Base-by-base conservation (phyloP, 2,329 filamentous ascomycete species). In the Elsinoe australis region DNA sequence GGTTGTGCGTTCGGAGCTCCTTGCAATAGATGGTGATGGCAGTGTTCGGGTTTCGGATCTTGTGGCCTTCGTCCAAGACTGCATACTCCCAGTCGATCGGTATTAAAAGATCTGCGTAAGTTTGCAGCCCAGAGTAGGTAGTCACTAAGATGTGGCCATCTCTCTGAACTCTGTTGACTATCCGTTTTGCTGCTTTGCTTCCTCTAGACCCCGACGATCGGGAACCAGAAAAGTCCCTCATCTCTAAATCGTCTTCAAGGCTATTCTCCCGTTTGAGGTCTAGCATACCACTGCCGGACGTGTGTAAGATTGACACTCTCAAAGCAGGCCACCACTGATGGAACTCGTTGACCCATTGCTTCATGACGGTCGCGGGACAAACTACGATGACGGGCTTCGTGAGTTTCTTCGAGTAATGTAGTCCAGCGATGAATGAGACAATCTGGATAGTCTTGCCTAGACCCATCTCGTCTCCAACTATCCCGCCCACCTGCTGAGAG, bases 281-380 rank as follows among this genome's bases (percentile, higher is more conserved):
- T 47, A 95, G 71, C 90, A 98, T 96, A 14, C 92, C 94, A 63
- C 88, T 96, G 2, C 92, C 92, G 3, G 92, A 95, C 1, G 87
- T 87, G 62, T 98, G 92, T 41, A 98, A 65, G 53, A 98, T 96
- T 0, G 89, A 94, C 4, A 98, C 92, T 33, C 94, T 79, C 24
- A 98, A 72, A n/a, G 92, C 83, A n/a, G 92, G 92, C 94, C 94
- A 98, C 94, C 94, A 98, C 9, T 83, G 81, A 66, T 98, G 94
- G 58, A 98, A 96, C 61, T 98, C 92, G 54, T 94, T 94, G 9
- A 95, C 92, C 92, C 92, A 98, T 63, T 98, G 92, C 52, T 87
- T 85, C 69, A 98, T 82, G 18, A 98, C 84, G 0, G 92, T 98
- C 3, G 90, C 90, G 1, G 92, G 92, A 44, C 88, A 89, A 3